phyloP scores from a whole-genome alignment of 1,139 yeast species.

The Insectozyma bohioensis region DNA sequence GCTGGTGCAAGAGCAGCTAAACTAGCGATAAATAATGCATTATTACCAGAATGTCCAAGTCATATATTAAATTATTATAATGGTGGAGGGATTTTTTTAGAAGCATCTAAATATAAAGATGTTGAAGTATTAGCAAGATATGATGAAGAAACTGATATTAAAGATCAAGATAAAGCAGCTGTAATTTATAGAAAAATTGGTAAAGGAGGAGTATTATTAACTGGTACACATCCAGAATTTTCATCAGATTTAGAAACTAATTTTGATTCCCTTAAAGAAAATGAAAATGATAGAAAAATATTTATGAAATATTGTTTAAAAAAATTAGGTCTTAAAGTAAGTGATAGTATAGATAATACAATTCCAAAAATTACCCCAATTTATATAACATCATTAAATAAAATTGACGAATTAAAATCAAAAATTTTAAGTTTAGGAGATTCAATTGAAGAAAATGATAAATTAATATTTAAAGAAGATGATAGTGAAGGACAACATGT shows the following conservation, averaged over 20 bases:
- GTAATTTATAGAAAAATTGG: conserved; percentile 69
- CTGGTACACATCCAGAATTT: conserved; percentile 92
- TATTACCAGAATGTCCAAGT: conserved; percentile 24
- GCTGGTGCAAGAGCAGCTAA: conserved; percentile 66
- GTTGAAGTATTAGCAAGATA: conserved; percentile 76
- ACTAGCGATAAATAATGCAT: conserved; percentile 37
- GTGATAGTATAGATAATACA: conserved; percentile 45
- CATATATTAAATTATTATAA: conserved; percentile 56
- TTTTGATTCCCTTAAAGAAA: conserved; percentile 36
- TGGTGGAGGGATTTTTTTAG: conserved; percentile 86
- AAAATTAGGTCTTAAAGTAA: conserved; percentile 68
- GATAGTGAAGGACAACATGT: conserved; percentile 1
- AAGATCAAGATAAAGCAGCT: conserved; percentile 58
- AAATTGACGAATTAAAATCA: no score
- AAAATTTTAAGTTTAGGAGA: neutral
- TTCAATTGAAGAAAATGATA: neutral
- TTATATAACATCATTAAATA: conserved; percentile 37
- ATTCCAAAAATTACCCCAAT: conserved; percentile 72
- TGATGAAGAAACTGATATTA: conserved; percentile 37
- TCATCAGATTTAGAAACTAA: conserved; percentile 37
- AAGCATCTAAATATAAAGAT: conserved; percentile 58
- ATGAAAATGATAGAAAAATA: conserved; percentile 48
- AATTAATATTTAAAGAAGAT: neutral
- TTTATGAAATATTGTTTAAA: conserved; percentile 58
- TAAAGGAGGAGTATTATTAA: conserved; percentile 70